These are phyloP conservation scores for Xylariales sp. DNA, from an alignment of 2,329 filamentous ascomycete genomes.

Conservation along the genomic window DNA sequence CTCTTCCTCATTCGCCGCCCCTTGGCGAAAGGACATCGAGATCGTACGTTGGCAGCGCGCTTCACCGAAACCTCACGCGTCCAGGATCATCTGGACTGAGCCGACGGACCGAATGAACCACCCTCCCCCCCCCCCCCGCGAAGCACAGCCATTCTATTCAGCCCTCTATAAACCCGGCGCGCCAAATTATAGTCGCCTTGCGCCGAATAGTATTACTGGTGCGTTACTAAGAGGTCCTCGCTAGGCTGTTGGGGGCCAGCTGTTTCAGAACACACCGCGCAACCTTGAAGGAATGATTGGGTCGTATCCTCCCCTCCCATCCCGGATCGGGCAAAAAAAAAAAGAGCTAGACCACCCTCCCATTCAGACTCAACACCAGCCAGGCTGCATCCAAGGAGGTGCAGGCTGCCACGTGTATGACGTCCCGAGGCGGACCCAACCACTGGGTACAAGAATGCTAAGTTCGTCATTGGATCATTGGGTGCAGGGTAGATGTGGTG, in stretches of 20 bases:
- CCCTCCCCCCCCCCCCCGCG: background rate
- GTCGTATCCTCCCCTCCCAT: background rate
- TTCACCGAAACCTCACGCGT: slow-evolving; percentile 17
- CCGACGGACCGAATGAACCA: slow-evolving; percentile 16
- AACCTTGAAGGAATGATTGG: background rate
- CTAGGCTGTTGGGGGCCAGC: slow-evolving; percentile 16
- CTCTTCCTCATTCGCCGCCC: slow-evolving; percentile 10
- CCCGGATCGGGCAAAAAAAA: background rate
- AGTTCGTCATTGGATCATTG: background rate
- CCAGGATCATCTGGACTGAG: background rate
- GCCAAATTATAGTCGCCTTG: background rate
- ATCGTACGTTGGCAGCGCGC: slow-evolving; percentile 1
- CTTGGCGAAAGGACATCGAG: background rate
- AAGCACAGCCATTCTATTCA: slow-evolving; percentile 7
- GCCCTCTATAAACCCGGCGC: background rate
- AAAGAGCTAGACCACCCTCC: slow-evolving; percentile 1
- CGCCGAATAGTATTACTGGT: background rate
- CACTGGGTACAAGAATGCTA: slow-evolving; percentile 16
- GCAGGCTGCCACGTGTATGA: slow-evolving; percentile 28
- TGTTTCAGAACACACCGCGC: slow-evolving; percentile 6
- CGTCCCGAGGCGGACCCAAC: slow-evolving; percentile 7
- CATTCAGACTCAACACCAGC: background rate
- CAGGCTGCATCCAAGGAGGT: slow-evolving; percentile 3
- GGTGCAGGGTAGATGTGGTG: slow-evolving; percentile 2
- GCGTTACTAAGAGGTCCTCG: background rate